These are phyloP conservation scores for Mangifera indica DNA, from an alignment of 345 rosid species.

Conservation along the genomic window DNA sequence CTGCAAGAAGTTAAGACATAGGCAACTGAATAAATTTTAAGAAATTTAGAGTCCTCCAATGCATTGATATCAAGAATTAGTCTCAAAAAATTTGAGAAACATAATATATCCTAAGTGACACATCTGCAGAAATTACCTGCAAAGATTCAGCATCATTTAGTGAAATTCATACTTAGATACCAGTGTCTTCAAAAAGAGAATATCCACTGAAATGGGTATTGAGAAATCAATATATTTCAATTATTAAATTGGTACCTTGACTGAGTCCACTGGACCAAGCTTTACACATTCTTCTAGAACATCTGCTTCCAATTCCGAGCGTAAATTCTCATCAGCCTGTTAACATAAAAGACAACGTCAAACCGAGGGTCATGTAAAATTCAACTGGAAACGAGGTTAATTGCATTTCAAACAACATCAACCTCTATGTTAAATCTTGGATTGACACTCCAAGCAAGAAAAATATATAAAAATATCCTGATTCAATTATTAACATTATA, in stretches of 20 bases:
- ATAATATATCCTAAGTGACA: background rate
- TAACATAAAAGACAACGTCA: slow-evolving; percentile 17
- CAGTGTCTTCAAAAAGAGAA: background rate
- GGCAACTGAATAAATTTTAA: background rate
- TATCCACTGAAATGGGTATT: background rate
- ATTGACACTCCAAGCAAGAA: background rate
- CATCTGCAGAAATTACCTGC: background rate
- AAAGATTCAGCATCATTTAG: background rate
- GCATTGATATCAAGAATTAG: background rate
- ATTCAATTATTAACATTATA: background rate
- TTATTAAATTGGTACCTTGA: slow-evolving; percentile 55
- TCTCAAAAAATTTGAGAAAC: background rate
- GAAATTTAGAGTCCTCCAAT: background rate
- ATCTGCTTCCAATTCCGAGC: slow-evolving; percentile 74
- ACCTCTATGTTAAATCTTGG: background rate
- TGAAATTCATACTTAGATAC: slow-evolving; percentile 1
- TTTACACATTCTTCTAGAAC: slow-evolving; percentile 80
- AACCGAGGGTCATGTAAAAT: slow-evolving; percentile 5
- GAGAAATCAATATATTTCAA: background rate
- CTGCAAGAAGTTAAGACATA: background rate
- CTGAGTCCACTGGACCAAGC: slow-evolving; percentile 75
- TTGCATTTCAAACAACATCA: background rate
- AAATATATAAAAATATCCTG: background rate
- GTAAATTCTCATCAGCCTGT: slow-evolving; percentile 76
- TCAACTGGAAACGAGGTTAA: background rate